Evolutionary conservation across 2,329 filamentous ascomycete species (phyloP), one percentile per base, ranked within the genome.

Genomic region (Monilinia aucupariae): DNA sequence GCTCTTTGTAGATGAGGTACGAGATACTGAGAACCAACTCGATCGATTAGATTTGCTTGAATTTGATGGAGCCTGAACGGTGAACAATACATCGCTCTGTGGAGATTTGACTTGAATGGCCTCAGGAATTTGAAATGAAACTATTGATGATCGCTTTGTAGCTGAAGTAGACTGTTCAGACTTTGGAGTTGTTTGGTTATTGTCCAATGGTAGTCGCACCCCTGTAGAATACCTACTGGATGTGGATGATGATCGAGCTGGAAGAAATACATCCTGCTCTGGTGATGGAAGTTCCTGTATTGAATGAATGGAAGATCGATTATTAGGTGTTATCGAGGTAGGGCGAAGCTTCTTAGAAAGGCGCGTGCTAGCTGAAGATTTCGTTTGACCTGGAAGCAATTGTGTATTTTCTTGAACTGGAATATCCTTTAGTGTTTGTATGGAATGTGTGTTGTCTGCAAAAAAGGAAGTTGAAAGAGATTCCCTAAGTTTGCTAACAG

Each of bases 81-180:
- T 41, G 8, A 56, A 50, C 30, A 50, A 27, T 22, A 39, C n/a
- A 22, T 59, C 56, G 22, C 37, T 39, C 12, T 50, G 30, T n/a
- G 22, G 22, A 17, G 43, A 17, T 4, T 34, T 49, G n/a, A 39
- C 43, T 30, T 62, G 43, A 17, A 41, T 17, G 15, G 17, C 32
- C 32, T 56, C 51, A 4, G 59, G 51, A 37, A 56, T 43, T 34
- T 39, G 34, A 9, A 62, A 62, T 17, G 59, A 62, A 12, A 56
- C 59, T 13, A 56, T 48, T 27, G 59, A 62, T 20, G 52, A 47
- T 30, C 59, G 51, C 7, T 56, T 54, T 13, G 43, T 27, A 22
- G 34, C 20, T 39, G 41, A n/a, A 27, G 6, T 22, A 6, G 15
- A 22, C 27, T 41, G 51, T 12, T 51, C 47, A 5, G 51, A 56